A percentile compares a stretch with the other conserved stretches of the same genome.
These are phyloP conservation scores for Ophiostoma sp. DNA, from an alignment of 2,329 filamentous ascomycete genomes.

Conservation along the genomic window DNA sequence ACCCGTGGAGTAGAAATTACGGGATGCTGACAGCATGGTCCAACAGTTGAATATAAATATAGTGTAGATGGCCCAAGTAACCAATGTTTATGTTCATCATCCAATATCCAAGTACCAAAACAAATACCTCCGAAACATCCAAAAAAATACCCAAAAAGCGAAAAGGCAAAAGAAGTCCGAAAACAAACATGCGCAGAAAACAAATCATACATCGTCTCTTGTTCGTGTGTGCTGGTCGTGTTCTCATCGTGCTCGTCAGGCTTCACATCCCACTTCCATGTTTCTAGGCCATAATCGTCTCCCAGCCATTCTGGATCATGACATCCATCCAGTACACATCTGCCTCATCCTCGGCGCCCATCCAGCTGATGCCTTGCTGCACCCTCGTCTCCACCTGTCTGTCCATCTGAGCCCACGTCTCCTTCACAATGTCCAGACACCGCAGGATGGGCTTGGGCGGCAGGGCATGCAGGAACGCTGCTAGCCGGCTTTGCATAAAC, in stretches of 20 bases:
- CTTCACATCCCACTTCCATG: neutral
- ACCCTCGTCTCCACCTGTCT: conserved; percentile 21
- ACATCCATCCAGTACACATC: conserved; percentile 52
- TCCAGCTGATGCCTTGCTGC: neutral
- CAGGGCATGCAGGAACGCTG: conserved; percentile 39
- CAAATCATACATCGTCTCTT: conserved; percentile 6
- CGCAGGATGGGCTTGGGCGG: conserved; percentile 48
- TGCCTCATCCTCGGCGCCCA: conserved; percentile 33
- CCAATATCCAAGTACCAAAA: neutral
- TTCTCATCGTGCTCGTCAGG: neutral
- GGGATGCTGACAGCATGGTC: neutral
- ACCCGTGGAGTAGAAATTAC: neutral
- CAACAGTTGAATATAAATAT: conserved; percentile 11
- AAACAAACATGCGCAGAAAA: neutral
- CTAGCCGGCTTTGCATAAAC: conserved; percentile 45
- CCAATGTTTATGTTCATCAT: neutral
- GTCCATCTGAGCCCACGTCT: conserved; percentile 49
- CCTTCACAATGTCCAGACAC: conserved; percentile 46
- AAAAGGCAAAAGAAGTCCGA: neutral
- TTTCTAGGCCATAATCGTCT: conserved; percentile 36
- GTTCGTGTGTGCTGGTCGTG: neutral
- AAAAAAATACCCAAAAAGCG: neutral
- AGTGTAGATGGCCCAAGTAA: neutral
- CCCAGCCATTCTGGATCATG: conserved; percentile 52
- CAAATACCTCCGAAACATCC: neutral